Percentiles rank a stretch among this genome's conserved stretches.
Conservation (phyloP, 768 basidiomycete species). For the Pulveroboletus sp. region DNA sequence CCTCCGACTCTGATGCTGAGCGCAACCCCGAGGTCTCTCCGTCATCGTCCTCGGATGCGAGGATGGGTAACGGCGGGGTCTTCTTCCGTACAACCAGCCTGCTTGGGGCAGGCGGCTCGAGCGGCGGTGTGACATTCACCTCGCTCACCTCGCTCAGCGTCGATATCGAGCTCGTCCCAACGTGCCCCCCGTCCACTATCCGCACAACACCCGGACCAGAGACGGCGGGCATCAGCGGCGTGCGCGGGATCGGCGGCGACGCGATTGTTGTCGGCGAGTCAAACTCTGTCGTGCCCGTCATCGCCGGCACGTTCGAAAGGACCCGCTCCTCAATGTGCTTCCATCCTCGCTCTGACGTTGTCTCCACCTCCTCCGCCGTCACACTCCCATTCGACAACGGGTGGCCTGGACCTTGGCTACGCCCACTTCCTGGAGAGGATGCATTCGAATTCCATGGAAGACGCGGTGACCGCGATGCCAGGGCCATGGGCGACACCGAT, state of each 20-base stretch:
- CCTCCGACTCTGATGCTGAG: constrained; percentile 29
- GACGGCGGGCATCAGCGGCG: constrained; percentile 32
- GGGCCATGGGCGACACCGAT: constrained; percentile 72
- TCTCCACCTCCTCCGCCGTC: constrained; percentile 23
- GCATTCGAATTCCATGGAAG: constrained; percentile 30
- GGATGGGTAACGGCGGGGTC: constrained; percentile 27
- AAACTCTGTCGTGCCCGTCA: constrained; percentile 10
- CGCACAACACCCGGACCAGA: constrained; percentile 14
- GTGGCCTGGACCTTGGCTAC: constrained; percentile 14
- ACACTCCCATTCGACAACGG: constrained; percentile 16
- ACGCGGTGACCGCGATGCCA: constrained; percentile 40
- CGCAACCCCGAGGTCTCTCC: constrained; percentile 30
- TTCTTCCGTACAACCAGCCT: constrained; percentile 38
- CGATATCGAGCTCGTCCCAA: constrained; percentile 29
- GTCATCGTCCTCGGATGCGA: constrained; percentile 11
- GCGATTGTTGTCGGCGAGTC: constrained; percentile 41
- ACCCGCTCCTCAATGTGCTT: constrained; percentile 22
- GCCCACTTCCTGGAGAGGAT: constrained; percentile 41
- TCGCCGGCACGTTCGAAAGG: neutral
- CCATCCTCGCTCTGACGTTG: constrained; percentile 29
- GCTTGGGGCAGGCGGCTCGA: constrained; percentile 27
- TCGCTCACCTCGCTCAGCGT: constrained; percentile 27
- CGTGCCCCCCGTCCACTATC: constrained; percentile 32
- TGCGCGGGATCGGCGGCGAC: constrained; percentile 38
- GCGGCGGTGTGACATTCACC: constrained; percentile 1